Conservation (phyloP, 192 early-diverging fungal species). For the Phycomyces blakesleeanus region DNA sequence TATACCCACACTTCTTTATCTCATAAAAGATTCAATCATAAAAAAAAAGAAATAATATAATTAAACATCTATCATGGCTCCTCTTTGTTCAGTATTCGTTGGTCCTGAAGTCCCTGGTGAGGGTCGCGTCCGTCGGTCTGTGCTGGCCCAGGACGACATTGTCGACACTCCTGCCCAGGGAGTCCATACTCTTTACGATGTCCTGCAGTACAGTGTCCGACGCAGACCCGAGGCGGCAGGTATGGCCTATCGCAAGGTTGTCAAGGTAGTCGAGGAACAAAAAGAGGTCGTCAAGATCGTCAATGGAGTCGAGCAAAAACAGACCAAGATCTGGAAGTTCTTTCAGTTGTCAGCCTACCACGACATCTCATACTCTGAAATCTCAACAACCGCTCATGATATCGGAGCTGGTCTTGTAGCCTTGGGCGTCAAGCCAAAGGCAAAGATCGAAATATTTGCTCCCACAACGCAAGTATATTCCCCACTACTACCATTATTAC, state of each 20-base stretch:
- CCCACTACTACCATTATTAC: background rate
- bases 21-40: background rate
- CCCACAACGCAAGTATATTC: conserved; percentile 53
- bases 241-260: conserved; percentile 67
- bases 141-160: conserved; percentile 44
- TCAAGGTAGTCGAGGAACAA: conserved; percentile 63
- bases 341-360: conserved; percentile 73
- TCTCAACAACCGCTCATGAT: conserved; percentile 39
- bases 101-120: conserved; percentile 19
- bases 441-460: conserved; percentile 65
- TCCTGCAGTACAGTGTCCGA: conserved; percentile 55
- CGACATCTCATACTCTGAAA: conserved; percentile 76
- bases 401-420: conserved; percentile 71
- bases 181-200: conserved; percentile 69
- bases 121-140: conserved; percentile 45
- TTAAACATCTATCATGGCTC: background rate
- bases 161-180: conserved; percentile 39
- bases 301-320: conserved; percentile 51
- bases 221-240: conserved; percentile 51
- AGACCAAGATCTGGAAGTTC: conserved; percentile 79
- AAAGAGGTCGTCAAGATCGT: conserved; percentile 64
- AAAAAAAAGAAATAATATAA: background rate
- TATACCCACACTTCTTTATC: no score
- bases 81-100: background rate
- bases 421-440: conserved; percentile 47